Percentiles rank a stretch among this genome's conserved stretches.
phyloP scores from a whole-genome alignment of 2,329 filamentous ascomycete genomes.

The Colletotrichum lindemuthianum region DNA sequence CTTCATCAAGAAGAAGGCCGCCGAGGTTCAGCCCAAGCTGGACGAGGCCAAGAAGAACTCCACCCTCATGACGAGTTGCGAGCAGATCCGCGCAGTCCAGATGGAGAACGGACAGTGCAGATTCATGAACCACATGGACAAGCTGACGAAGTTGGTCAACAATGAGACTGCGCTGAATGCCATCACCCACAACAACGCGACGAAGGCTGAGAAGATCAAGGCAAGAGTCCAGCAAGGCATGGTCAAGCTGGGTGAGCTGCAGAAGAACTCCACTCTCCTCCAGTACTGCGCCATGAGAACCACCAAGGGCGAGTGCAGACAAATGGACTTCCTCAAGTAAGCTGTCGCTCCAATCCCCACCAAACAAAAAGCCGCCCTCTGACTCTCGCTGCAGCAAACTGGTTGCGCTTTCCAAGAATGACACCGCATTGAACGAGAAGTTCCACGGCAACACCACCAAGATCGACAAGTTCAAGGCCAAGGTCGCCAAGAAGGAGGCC shows the following conservation, averaged over 20 bases:
- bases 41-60: constrained; percentile 46
- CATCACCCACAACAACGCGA: constrained; percentile 43
- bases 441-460: constrained; percentile 49
- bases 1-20: constrained; percentile 49
- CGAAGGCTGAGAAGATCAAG: constrained; percentile 42
- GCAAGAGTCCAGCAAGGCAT: constrained; percentile 35
- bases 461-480: constrained; percentile 46
- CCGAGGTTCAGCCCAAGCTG: constrained; percentile 42
- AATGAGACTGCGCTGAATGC: constrained; percentile 40
- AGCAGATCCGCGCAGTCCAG: constrained; percentile 44
- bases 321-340: constrained; percentile 27
- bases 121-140: constrained; percentile 42
- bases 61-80: constrained; percentile 48
- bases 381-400: constrained; percentile 24
- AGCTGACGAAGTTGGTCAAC: constrained; percentile 39
- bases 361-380: too few relatives aligned
- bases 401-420: constrained; percentile 34
- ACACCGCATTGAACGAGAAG: constrained; percentile 42
- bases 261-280: constrained; percentile 28
- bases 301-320: constrained; percentile 29
- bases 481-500: constrained; percentile 35
- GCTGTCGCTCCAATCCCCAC: too few relatives aligned
- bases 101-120: constrained; percentile 43
- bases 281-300: constrained; percentile 26
- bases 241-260: constrained; percentile 33